These are phyloP conservation scores for Lecanosticta acicola DNA, from an alignment of 2,329 filamentous ascomycete genomes.

Conservation along the genomic window DNA sequence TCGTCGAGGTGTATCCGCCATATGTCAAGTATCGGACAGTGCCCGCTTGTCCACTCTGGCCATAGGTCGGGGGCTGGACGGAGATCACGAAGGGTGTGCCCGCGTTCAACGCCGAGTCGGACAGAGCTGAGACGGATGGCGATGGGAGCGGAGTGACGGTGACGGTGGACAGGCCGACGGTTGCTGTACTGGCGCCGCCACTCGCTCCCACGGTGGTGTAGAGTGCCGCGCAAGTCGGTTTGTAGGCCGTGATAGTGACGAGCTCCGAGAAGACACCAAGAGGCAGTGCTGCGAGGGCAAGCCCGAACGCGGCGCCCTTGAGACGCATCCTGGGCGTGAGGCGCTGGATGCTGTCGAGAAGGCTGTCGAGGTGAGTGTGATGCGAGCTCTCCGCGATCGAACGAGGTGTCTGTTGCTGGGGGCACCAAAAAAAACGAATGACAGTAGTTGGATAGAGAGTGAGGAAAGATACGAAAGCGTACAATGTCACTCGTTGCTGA, in stretches of 20 bases:
- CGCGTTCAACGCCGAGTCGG: constrained; percentile 27
- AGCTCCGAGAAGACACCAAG: constrained; percentile 12
- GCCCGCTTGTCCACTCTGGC: constrained; percentile 21
- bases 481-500: constrained; percentile 1
- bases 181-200: constrained; percentile 18
- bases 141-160: constrained; percentile 7
- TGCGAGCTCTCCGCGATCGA: no score
- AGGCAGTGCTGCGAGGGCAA: constrained; percentile 13
- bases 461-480: constrained; percentile 3
- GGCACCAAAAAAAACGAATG: constrained; percentile 7
- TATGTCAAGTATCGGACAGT: constrained; percentile 25
- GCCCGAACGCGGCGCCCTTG: constrained; percentile 8
- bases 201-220: constrained; percentile 19
- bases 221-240: constrained; percentile 1
- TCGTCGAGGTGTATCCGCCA: constrained; percentile 32
- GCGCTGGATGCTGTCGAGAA: neutral
- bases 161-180: constrained; percentile 27
- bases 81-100: constrained; percentile 31
- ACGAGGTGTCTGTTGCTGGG: neutral
- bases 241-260: constrained; percentile 14
- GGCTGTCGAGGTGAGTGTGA: no score
- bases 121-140: constrained; percentile 16
- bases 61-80: constrained; percentile 16
- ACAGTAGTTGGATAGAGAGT: constrained; percentile 12
- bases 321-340: constrained; percentile 8